Base-by-base conservation (phyloP, 768 basidiomycete species). In the Lactifluus echinatus region DNA sequence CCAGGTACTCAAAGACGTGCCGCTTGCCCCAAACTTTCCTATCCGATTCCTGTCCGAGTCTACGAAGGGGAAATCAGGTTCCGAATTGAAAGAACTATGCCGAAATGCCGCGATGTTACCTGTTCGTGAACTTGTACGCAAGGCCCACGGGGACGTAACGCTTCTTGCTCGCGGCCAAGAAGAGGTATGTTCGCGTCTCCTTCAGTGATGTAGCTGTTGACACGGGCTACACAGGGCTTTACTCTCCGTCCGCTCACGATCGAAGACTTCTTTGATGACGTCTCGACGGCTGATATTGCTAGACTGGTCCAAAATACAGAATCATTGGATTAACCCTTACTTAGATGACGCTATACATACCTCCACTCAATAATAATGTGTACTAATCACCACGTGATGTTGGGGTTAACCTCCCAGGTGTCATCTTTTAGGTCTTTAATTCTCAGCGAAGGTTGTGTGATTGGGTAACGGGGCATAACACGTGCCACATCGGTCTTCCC, bases 71-170 rank as follows among this genome's bases (percentile, higher is more conserved):
- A 73, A 83, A 24, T 94, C 93, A 2, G 94, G 95, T 4, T 93
- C 92, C 2, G 95, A 97, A 69, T 72, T 98, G 53, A 82, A 85
- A 64, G 95, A 99, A 72, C 75, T 94, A 14, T 97, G 94, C 69
- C 78, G 95, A 53, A 93, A 84, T 63, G 94, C 95, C 1, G 93
- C 91, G 0, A 95, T 97, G 93, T 80, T 84, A 1, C 91, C 93
- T 5, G 87, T 94, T 21, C 81, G 90, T 26, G 92, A 94, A 66
- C 86, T 83, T 63, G 83, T 93, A 76, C 76, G 83, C 34, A 72
- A 73, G 71, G 64, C 75, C 67, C 67, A 71, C 66, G 61, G 70
- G 71, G 66, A 80, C 65, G 68, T 79, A 69, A 73, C 81, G 69
- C 62, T 81, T 70, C 72, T 78, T 54, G 74, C 71, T 57, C 70